Evolutionary conservation across 1,139 yeast species (phyloP), one percentile per base, ranked within the genome.

Genomic region (Torulaspora globosa): DNA sequence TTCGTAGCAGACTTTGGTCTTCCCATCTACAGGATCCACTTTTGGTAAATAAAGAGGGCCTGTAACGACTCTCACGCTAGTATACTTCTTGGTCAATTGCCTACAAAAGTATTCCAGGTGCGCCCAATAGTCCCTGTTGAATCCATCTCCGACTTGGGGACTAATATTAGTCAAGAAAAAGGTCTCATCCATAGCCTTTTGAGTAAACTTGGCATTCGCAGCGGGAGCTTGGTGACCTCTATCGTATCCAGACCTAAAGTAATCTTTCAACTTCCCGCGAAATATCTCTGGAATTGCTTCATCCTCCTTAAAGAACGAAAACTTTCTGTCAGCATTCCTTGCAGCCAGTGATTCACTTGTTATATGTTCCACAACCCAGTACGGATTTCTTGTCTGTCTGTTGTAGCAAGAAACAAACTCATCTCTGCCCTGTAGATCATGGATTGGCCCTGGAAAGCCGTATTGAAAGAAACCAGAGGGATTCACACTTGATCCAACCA

Each of bases 151-250:
- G 1, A 92, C 96, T 66, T 92, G 99, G 1, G 99, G 99, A 9
- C 95, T 79, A 75, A 92, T 92, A 65, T 92, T 92, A 16, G 96
- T 81, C 58, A 94, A 71, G 55, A 73, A 79, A 59, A 92, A 92
- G 0, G 98, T 94, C 66, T 90, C 96, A 65, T 92, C 84, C 97
- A 94, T 90, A 10, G 97, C 97, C 18, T 67, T 60, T 66, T 92
- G 98, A 29, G 80, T 79, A 68, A 78, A 92, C 64, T 88, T 89
- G 31, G 97, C 97, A 66, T 92, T 87, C 0, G 98, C 98, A 4
- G 98, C 98, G 1, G 99, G 97, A 0, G 96, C 97, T 60, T 86
- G 87, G 66, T 92, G 99, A 2, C 99, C 99, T 54, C 98, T 73
- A 64, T 92, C 99, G 67, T 87, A 92, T 1, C 99, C 99, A 41